Evolutionary conservation across 2,329 filamentous ascomycete genomes (phyloP), one percentile per base, ranked within the genome.

Genomic region (Intubia oerlemansii): DNA sequence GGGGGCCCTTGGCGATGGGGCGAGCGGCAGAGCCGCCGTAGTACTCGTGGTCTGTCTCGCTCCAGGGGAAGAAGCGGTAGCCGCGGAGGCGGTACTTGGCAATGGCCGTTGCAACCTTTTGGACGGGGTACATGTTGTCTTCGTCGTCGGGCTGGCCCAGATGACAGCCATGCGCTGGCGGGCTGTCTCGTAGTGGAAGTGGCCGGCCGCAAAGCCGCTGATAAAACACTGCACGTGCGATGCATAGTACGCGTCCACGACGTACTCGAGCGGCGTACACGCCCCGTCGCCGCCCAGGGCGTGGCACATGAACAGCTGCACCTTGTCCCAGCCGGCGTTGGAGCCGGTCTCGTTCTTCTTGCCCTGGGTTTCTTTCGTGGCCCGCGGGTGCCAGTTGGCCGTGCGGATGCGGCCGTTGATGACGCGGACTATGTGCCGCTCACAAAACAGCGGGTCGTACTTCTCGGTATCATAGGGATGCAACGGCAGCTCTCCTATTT

Each of bases 171-270:
- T 9, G 4, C 11, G 15, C 6, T 29, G 24, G 3, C 23, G 27
- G 5, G 31, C 30, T 7, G 34, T 20, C 8, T 32, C 31, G 21
- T 29, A 31, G 24, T 26, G 35, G 5, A 35, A 34, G 23, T 35
- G 33, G 11, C 31, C 35, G 5, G 31, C 31, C 4, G 25, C 25
- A 25, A 27, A 35, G 23, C 33, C 35, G 17, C 27, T 22, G 20
- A 37, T 16, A 14, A 37, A 37, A 19, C 35, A 37, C 24, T 37
- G 33, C 11, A 37, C 35, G 14, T 37, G 35, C 8, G 35, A 22
- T 6, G 31, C 33, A 12, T 35, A 37, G 25, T 30, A 35, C 3
- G 31, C 24, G 20, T 27, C 12, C 25, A 35, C 7, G 5, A 37
- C 15, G 30, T 32, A 37, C 28, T 31, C 24, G n/a, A 37, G 29